Conservation (phyloP, 768 basidiomycete species). For the Mycena venus region DNA sequence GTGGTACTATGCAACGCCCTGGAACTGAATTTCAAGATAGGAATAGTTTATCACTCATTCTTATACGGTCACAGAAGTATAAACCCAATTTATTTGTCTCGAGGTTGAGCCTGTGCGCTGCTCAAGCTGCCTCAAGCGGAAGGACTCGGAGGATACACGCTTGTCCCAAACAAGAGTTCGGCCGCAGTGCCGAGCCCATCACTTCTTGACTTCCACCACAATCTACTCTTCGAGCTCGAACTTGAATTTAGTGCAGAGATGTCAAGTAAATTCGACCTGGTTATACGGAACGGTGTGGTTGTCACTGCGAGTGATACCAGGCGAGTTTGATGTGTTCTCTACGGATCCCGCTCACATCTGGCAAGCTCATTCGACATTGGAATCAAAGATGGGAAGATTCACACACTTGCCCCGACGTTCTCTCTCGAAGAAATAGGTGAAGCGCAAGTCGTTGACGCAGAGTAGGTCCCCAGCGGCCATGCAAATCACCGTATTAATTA, state of each 20-base stretch:
- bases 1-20: not conserved
- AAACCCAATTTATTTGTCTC: too few relatives aligned
- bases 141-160: too few relatives aligned
- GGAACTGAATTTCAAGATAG: not conserved
- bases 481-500: not conserved
- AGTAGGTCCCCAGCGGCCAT: not conserved
- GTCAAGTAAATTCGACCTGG: not conserved
- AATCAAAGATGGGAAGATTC: conserved; percentile 13
- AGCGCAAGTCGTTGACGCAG: not conserved
- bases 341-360: not conserved
- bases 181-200: too few relatives aligned
- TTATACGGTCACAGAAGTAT: too few relatives aligned
- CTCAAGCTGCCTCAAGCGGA: too few relatives aligned
- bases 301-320: conserved; percentile 10
- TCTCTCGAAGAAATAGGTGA: not conserved
- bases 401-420: conserved; percentile 1
- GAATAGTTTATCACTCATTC: too few relatives aligned
- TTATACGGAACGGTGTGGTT: not conserved
- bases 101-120: too few relatives aligned
- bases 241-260: too few relatives aligned
- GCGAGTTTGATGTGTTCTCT: not conserved
- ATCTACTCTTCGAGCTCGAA: too few relatives aligned
- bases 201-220: too few relatives aligned
- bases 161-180: too few relatives aligned
- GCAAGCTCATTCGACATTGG: conserved; percentile 15